Percentiles rank a stretch among this genome's conserved stretches.
These are phyloP conservation scores for Ascodesmis nigricans DNA, from an alignment of 495 filamentous ascomycete species.

Conservation along the genomic window DNA sequence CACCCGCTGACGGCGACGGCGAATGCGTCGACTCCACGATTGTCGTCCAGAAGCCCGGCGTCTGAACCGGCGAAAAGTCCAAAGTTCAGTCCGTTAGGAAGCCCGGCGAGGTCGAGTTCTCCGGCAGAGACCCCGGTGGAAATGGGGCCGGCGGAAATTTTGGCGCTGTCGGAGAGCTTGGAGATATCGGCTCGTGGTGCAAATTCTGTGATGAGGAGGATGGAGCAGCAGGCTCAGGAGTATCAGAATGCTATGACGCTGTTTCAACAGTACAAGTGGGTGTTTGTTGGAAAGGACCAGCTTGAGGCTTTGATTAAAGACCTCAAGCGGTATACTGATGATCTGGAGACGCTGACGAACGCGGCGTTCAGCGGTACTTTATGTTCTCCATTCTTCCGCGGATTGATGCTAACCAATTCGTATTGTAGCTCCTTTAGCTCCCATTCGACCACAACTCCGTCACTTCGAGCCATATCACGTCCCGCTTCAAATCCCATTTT, in stretches of 20 bases:
- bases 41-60: neutral
- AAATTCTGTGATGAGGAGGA: neutral
- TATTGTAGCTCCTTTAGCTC: no score
- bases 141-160: no score
- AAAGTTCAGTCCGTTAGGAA: neutral
- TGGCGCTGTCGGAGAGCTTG: no score
- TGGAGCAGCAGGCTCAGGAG: neutral
- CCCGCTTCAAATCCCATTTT: constrained; percentile 7
- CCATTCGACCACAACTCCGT: no score
- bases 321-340: constrained; percentile 7
- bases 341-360: constrained; percentile 1
- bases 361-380: neutral
- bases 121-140: no score
- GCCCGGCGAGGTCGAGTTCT: no score
- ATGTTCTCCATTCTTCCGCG: neutral
- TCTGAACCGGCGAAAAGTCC: neutral
- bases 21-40: no score
- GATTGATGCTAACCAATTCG: no score
- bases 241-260: neutral
- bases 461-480: constrained; percentile 6
- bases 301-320: constrained; percentile 1
- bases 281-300: constrained; percentile 1
- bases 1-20: no score
- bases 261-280: constrained; percentile 1
- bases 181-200: no score